A percentile compares a stretch with the other conserved stretches of the same genome.
phyloP scores from a whole-genome alignment of 176 grass and related monocot genomes.

The Triticum urartu region DNA sequence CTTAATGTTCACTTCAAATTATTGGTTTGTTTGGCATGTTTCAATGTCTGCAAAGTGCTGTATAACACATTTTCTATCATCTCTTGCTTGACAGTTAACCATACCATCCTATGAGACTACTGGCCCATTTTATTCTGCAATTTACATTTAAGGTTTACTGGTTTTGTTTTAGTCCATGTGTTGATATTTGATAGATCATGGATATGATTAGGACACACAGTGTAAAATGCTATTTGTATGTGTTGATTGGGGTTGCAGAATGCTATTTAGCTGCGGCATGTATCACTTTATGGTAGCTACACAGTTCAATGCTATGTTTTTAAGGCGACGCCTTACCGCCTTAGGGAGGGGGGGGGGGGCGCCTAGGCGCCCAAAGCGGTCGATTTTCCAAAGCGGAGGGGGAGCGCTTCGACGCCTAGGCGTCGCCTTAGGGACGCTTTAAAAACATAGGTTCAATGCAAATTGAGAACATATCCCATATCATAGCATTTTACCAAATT shows the following conservation, averaged over 20 bases:
- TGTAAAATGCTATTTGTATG: neutral
- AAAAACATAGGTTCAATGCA: neutral
- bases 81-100: neutral
- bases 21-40: slow-evolving; percentile 3
- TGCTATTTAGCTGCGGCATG: neutral
- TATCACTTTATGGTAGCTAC: neutral
- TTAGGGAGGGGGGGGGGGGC: too few relatives aligned
- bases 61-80: slow-evolving; percentile 17
- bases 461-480: neutral
- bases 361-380: too few relatives aligned
- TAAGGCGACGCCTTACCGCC: too few relatives aligned
- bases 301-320: neutral
- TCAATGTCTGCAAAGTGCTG: neutral
- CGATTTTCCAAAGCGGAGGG: too few relatives aligned
- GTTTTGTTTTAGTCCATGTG: neutral
- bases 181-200: slow-evolving; percentile 21
- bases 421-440: too few relatives aligned
- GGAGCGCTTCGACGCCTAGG: too few relatives aligned
- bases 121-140: neutral
- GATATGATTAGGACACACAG: neutral
- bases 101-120: neutral
- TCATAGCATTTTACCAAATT: slow-evolving; percentile 22
- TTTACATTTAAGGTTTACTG: slow-evolving; percentile 16
- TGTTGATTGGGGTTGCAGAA: neutral
- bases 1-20: neutral